Base-by-base conservation (phyloP, 805 yeast genomes). In the Suhomyces emberorum region DNA sequence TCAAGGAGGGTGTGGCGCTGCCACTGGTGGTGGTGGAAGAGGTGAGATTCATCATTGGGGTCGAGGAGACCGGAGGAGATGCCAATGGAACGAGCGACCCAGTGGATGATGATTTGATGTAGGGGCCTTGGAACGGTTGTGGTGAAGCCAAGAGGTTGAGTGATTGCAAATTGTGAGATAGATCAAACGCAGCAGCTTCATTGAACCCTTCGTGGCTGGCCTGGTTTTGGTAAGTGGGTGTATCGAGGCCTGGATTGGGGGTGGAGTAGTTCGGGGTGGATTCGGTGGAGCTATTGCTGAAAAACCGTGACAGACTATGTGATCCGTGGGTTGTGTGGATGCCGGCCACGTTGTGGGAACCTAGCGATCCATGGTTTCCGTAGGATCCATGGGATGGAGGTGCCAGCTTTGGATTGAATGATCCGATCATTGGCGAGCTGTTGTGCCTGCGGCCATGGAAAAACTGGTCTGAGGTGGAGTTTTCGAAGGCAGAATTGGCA, bases 341-440 rank as follows among this genome's bases (percentile, higher is more conserved):
- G n/a, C n/a, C n/a, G n/a, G n/a, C n/a, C n/a, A n/a, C n/a, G n/a
- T n/a, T n/a, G n/a, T n/a, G n/a, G n/a, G n/a, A n/a, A n/a, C n/a
- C n/a, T n/a, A n/a, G n/a, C n/a, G n/a, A n/a, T n/a, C n/a, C n/a
- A n/a, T n/a, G n/a, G n/a, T n/a, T n/a, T n/a, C n/a, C n/a, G n/a
- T n/a, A n/a, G 15, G 34, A 27, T 18, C 28, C 33, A 20, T 20
- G 22, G 22, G 9, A 14, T 9, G 15, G n/a, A 4, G 27, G 23
- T n/a, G n/a, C n/a, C n/a, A n/a, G n/a, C 15, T 29, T 28, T 16
- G 27, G 21, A 35, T 28, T 30, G 27, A 32, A 31, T 17, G 33
- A 27, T 8, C 49, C 50, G 4, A 44, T 41, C 38, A 47, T 32
- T 10, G 49, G 51, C 9, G 48, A 46, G 15, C 44, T 43, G 32